phyloP scores from a whole-genome alignment of 2,329 filamentous ascomycete genomes.

The Fusarium poae region DNA sequence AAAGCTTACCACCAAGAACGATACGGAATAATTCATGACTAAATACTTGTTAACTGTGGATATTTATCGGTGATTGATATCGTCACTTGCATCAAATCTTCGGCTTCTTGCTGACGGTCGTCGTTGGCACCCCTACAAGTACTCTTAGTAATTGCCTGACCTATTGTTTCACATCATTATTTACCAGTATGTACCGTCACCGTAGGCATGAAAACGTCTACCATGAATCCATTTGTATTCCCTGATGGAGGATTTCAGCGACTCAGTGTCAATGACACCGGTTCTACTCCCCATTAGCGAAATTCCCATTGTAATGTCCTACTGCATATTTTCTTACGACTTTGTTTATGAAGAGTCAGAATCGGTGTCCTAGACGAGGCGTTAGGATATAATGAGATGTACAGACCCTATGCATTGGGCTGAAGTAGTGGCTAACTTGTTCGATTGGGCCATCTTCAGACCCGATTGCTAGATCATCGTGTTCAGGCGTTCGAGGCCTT shows the following conservation, averaged over 20 bases:
- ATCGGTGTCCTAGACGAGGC: conserved; percentile 21
- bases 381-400: conserved; percentile 3
- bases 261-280: conserved; percentile 28
- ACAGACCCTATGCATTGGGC: neutral
- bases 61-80: neutral
- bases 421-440: conserved; percentile 7
- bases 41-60: neutral
- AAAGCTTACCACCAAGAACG: conserved; percentile 26
- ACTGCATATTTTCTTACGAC: conserved; percentile 3
- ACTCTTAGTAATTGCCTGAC: no score
- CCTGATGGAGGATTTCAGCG: conserved; percentile 21
- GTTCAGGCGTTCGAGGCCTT: neutral
- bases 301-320: no score
- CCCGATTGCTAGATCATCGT: neutral
- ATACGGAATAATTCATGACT: conserved; percentile 33
- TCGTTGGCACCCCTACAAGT: conserved; percentile 30
- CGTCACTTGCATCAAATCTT: conserved; percentile 29
- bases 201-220: conserved; percentile 26
- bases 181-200: conserved; percentile 30
- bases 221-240: conserved; percentile 39
- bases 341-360: conserved; percentile 29
- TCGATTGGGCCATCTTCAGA: conserved; percentile 10
- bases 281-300: conserved; percentile 6
- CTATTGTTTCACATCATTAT: no score
- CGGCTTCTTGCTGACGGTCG: conserved; percentile 34